These are phyloP conservation scores for Alternaria viburni DNA, from an alignment of 2,329 filamentous ascomycete species.

Conservation along the genomic window DNA sequence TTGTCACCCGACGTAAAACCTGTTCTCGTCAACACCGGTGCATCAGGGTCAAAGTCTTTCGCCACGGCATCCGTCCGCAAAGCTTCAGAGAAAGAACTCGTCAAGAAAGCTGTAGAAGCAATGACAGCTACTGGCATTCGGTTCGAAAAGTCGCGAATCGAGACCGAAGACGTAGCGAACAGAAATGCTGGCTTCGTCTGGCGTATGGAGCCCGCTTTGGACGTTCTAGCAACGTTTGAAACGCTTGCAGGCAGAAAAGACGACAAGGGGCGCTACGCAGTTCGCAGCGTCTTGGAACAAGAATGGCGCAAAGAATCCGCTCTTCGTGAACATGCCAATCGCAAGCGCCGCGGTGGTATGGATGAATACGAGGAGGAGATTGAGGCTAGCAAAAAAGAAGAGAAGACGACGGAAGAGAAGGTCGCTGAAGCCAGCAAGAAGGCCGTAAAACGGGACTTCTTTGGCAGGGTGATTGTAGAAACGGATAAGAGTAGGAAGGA, in stretches of 20 bases:
- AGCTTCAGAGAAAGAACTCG: conserved; percentile 81
- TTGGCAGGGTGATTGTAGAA: conserved; percentile 71
- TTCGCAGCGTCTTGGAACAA: conserved; percentile 90
- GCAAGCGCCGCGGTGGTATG: conserved; percentile 60
- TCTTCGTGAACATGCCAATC: conserved; percentile 68
- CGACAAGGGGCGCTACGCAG: conserved; percentile 84
- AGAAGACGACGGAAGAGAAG: conserved; percentile 27
- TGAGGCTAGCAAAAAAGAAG: conserved; percentile 20
- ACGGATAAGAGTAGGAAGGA: conserved; percentile 52
- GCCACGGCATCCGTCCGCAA: conserved; percentile 85
- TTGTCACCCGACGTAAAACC: conserved; percentile 90
- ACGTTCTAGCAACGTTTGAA: conserved; percentile 76
- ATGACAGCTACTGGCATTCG: conserved; percentile 83
- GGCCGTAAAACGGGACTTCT: conserved; percentile 79
- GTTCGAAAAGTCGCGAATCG: conserved; percentile 81
- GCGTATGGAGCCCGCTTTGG: conserved; percentile 92
- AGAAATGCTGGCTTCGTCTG: conserved; percentile 75
- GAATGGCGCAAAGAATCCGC: conserved; percentile 79
- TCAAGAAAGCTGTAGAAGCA: conserved; percentile 78
- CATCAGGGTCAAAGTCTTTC: conserved; percentile 45
- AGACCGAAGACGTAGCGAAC: conserved; percentile 63
- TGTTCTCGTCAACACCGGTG: conserved; percentile 74
- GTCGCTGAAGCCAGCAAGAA: conserved; percentile 31
- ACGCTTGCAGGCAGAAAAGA: conserved; percentile 66
- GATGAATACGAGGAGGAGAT: conserved; percentile 23